Base-by-base conservation (phyloP, 2,329 filamentous ascomycete genomes). In the Penicillium nordicum region DNA sequence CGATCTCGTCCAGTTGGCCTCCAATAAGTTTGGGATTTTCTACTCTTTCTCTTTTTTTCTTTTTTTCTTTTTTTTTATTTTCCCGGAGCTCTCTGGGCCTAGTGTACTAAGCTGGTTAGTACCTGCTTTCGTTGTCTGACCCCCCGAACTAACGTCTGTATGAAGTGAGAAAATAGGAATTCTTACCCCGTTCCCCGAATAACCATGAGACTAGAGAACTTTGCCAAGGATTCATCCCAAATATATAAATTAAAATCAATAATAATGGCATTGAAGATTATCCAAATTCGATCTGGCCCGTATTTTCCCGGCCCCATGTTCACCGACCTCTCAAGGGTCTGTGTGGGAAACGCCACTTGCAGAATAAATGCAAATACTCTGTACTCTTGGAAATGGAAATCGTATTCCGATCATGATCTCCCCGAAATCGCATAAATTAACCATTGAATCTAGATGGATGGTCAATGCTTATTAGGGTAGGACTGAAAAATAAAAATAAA, bases 231-330 rank as follows among this genome's bases (percentile, higher is more conserved):
- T 12, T 32, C 9, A 3, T 14, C 14, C 14, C 23, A 2, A 6
- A n/a, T 11, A 12, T 12, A 43, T 10, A 27, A 10, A 42, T 42
- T 41, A 44, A 43, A 27, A 29, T 29, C 29, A 38, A 36, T 16
- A 29, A 40, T 18, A 41, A 41, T 59, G 12, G 23, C 42, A 53
- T 34, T 42, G 53, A 45, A 42, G 23, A 27, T 25, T 27, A 32
- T 21, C 21, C 42, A n/a, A 16, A 16, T 50, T 50, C 41, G 32
- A 10, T 16, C 12, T 48, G 37, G 29, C 56, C 60, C 62, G 62
- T 63, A 54, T 58, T 59, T 63, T 48, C 38, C 60, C 62, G 62
- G 55, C 51, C 44, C 43, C 49, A 40, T 41, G 50, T 53, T 57
- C 57, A 57, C 40, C 53, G 53, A 55, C 53, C 53, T 55, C 53